phyloP scores from a whole-genome alignment of 257 asterid genomes.

The Solanum paucissectum region DNA sequence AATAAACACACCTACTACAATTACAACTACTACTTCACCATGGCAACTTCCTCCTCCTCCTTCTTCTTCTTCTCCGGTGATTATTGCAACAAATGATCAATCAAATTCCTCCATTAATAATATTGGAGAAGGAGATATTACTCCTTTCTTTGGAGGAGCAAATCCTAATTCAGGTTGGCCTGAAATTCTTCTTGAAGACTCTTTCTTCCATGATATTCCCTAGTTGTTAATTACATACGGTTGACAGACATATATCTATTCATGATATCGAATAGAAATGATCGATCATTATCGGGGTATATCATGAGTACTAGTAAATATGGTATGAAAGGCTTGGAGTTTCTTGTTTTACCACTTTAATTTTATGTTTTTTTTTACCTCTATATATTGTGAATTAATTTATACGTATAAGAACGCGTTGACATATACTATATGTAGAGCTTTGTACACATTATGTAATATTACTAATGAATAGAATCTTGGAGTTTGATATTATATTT shows the following conservation, averaged over 20 bases:
- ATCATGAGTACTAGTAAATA: background rate
- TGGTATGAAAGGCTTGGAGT: conserved; percentile 10
- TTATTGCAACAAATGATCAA: conserved; percentile 13
- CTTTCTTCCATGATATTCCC: conserved; percentile 48
- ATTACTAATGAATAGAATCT: background rate
- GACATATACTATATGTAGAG: background rate
- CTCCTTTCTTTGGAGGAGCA: conserved; percentile 42
- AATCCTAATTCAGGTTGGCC: conserved; percentile 47
- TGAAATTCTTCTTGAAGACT: conserved; percentile 48
- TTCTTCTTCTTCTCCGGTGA: conserved; percentile 7
- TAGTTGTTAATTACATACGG: background rate
- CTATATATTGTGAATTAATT: background rate
- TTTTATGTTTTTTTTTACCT: background rate
- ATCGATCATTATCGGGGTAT: background rate
- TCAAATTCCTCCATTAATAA: conserved; percentile 5
- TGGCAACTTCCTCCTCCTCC: conserved; percentile 15
- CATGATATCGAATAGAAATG: background rate
- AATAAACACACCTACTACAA: conserved; percentile 20
- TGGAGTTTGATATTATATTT: background rate
- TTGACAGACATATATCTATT: background rate
- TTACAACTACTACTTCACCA: conserved; percentile 9
- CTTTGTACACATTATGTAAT: background rate
- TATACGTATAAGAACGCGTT: background rate
- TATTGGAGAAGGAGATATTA: conserved; percentile 14
- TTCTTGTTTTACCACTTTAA: conserved; percentile 3